Evolutionary conservation across 495 filamentous ascomycete genomes (phyloP).

Genomic region (Talaromyces stipitatus): DNA sequence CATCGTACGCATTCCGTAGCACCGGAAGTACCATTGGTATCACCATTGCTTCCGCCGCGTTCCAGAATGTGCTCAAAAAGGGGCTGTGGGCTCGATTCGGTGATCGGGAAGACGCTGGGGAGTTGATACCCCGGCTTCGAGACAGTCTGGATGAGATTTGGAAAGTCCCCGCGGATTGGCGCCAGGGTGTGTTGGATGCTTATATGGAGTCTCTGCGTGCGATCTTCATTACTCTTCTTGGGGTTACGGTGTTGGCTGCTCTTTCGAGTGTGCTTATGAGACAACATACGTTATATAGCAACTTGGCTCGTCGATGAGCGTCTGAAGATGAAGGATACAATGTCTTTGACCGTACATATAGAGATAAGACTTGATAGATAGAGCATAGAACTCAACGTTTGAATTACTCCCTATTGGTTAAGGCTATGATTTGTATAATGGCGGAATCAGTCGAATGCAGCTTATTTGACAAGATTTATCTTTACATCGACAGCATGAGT

Average conservation of each 20-base stretch:
- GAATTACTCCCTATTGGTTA: too few relatives aligned
- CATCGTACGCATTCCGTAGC: conserved; percentile 73
- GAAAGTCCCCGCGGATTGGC: conserved; percentile 62
- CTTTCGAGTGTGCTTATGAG: conserved; percentile 61
- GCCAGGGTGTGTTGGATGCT: conserved; percentile 57
- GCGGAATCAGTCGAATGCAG: too few relatives aligned
- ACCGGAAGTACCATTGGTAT: conserved; percentile 81
- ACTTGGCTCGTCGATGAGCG: conserved; percentile 46
- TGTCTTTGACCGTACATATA: too few relatives aligned
- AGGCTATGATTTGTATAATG: too few relatives aligned
- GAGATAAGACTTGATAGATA: neutral
- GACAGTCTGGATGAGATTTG: conserved; percentile 68
- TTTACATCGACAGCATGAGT: too few relatives aligned
- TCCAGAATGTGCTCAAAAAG: conserved; percentile 59
- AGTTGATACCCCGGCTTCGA: conserved; percentile 61
- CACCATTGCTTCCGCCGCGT: conserved; percentile 67
- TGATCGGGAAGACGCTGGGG: conserved; percentile 51
- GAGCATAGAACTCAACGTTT: too few relatives aligned
- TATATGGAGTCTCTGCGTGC: conserved; percentile 72
- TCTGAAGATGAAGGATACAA: too few relatives aligned
- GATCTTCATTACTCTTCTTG: conserved; percentile 65
- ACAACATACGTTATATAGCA: conserved; percentile 72
- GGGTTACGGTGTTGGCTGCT: conserved; percentile 49
- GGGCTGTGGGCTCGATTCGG: conserved; percentile 65
- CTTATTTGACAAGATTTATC: too few relatives aligned